phyloP scores from a whole-genome alignment of 495 filamentous ascomycete species.

The Aspergillus affinis region DNA sequence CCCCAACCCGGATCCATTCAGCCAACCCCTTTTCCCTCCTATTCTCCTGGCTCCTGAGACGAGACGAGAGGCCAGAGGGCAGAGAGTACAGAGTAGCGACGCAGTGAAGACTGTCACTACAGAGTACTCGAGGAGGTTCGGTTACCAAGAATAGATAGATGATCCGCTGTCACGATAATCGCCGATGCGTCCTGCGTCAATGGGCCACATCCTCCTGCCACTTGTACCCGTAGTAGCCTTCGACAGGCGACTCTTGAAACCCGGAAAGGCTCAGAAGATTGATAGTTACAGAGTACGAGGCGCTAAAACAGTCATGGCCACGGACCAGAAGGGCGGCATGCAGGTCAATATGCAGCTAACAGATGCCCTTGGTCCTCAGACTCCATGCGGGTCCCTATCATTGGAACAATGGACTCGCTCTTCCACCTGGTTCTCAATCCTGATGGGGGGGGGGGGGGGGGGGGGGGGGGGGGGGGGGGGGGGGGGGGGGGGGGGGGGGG shows the following conservation, averaged over 20 bases:
- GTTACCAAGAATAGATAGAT: conserved; percentile 1
- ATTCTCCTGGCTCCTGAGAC: neutral
- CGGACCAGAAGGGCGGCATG: neutral
- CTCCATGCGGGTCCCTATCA: no score
- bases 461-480: no score
- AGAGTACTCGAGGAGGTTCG: neutral
- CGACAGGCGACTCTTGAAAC: neutral
- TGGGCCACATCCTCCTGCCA: neutral
- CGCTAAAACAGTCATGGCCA: neutral
- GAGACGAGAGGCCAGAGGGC: neutral
- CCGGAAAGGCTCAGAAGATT: neutral
- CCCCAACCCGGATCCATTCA: conserved; percentile 1
- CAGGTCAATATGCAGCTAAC: neutral
- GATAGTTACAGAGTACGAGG: neutral
- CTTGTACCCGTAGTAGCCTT: neutral
- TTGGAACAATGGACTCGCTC: no score
- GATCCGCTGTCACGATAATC: neutral
- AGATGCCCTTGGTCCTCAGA: neutral
- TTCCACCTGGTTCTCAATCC: no score
- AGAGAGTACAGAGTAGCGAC: no score
- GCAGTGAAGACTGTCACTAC: no score
- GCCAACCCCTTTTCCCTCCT: neutral
- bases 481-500: no score
- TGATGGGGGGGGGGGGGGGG: no score
- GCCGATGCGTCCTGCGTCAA: neutral